Evolutionary conservation across 2,329 filamentous ascomycete genomes (phyloP).

Genomic region (Botrytis squamosa): DNA sequence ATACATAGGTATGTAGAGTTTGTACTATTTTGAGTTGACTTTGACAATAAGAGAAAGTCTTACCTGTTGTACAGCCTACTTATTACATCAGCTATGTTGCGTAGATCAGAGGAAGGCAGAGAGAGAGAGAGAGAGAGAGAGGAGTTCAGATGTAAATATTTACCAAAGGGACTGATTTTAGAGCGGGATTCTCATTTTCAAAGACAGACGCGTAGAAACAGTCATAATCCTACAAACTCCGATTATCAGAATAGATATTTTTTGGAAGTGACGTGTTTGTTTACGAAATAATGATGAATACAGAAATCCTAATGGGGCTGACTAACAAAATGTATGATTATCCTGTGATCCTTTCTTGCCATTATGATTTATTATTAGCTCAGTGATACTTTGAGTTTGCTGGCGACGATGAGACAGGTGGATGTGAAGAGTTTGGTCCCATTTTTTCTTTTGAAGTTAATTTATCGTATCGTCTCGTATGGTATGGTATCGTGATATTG

Average conservation of each 20-base stretch:
- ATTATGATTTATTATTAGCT: conserved; percentile 8
- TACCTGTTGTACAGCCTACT: conserved; percentile 40
- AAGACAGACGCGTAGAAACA: conserved; percentile 92
- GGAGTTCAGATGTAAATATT: conserved; percentile 52
- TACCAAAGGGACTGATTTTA: conserved; percentile 73
- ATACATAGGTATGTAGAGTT: not conserved
- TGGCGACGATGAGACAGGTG: not conserved
- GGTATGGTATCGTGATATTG: not conserved
- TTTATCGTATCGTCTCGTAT: not conserved
- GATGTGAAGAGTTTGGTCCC: not conserved
- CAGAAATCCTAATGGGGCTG: conserved; percentile 6
- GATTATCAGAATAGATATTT: conserved; percentile 10
- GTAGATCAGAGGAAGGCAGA: not conserved
- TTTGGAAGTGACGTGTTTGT: conserved; percentile 10
- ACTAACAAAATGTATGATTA: conserved; percentile 29
- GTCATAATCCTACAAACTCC: conserved; percentile 63
- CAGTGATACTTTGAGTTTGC: not conserved
- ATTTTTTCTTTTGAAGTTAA: not conserved
- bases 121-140: not conserved
- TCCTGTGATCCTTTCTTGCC: conserved; percentile 25
- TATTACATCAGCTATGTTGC: conserved; percentile 27
- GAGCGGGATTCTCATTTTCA: conserved; percentile 72
- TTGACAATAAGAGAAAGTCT: not conserved
- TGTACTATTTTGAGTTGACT: not conserved
- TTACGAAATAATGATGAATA: not conserved